Base-by-base conservation (phyloP, 495 filamentous ascomycete genomes). In the Annulohypoxylon maeteangense region DNA sequence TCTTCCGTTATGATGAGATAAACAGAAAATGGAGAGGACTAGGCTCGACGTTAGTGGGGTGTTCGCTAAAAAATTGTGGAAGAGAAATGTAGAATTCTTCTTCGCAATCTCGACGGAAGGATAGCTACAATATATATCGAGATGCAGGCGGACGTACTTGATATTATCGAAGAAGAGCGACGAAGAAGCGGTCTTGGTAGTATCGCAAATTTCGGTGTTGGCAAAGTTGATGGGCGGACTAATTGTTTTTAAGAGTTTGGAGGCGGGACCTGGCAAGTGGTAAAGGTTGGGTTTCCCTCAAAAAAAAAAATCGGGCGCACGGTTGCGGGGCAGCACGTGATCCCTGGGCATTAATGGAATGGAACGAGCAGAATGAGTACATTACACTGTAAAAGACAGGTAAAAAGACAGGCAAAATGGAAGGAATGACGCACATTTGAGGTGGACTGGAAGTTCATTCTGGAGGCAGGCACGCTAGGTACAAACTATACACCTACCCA, bases 1-100 rank as follows among this genome's bases (percentile, higher is more conserved):
- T 84, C 72, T 66, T 68, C 61, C 73, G 62, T 62, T 74, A 67
- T 65, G 64, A 74, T 72, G 74, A 78, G 70, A 78, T 81, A 82
- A 82, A 78, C 78, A 82, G 75, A 76, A 65, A 60, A 62, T 40
- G 65, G 65, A 62, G 68, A 68, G 70, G 62, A 79, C 74, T 75
- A 72, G 75, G 78, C 78, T 72, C 56, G 75, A 65, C 47, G 74
- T 75, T 62, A 76, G 76, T 77, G 70, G 74, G 71, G 71, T 57
- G 64, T 51, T 51, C 23, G 47, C 22, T 29, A n/a, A 51, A 50
- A 51, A 51, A 14, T 51, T n/a, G 23, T 27, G 23, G 61, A 57
- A 48, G 47, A 40, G 18, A 50, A 29, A 27, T 18, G 27, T 23
- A 50, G 45, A 61, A 47, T 27, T n/a, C 29, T 50, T 31, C 7